Conservation (phyloP, 2,329 filamentous ascomycete genomes). For the Penicillium sp. region DNA sequence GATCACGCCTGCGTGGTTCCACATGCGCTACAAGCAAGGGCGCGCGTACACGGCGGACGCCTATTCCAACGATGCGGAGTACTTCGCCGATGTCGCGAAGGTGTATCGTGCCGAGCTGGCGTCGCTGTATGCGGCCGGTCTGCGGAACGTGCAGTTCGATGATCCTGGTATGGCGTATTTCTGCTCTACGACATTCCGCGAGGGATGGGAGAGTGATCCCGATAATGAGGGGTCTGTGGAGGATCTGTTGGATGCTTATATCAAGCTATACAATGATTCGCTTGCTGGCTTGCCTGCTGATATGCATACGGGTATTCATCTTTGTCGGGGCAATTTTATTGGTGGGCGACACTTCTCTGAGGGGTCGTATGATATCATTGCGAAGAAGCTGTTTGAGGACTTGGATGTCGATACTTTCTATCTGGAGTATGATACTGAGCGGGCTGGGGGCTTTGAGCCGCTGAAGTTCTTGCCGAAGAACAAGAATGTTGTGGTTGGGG, state of each 20-base stretch:
- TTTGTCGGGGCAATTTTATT: slow-evolving; percentile 67
- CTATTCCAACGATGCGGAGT: slow-evolving; percentile 58
- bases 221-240: slow-evolving; percentile 67
- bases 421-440: slow-evolving; percentile 66
- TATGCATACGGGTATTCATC: slow-evolving; percentile 73
- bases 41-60: slow-evolving; percentile 55
- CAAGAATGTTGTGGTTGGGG: slow-evolving; percentile 63
- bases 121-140: slow-evolving; percentile 59
- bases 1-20: slow-evolving; percentile 66
- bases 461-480: slow-evolving; percentile 58
- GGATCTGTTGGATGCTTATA: slow-evolving; percentile 71
- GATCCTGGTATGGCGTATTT: slow-evolving; percentile 69
- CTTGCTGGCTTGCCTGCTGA: slow-evolving; percentile 62
- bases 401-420: slow-evolving; percentile 66
- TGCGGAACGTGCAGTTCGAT: slow-evolving; percentile 65
- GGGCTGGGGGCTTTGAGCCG: slow-evolving; percentile 65
- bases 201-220: slow-evolving; percentile 65
- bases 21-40: slow-evolving; percentile 59
- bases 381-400: slow-evolving; percentile 62
- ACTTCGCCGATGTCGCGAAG: slow-evolving; percentile 63
- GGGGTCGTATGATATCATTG: slow-evolving; percentile 65
- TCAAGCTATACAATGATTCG: slow-evolving; percentile 71
- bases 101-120: slow-evolving; percentile 62
- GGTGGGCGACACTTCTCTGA: slow-evolving; percentile 64
- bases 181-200: slow-evolving; percentile 68